Evolutionary conservation across 2,329 filamentous ascomycete genomes (phyloP).

Genomic region (Metarhizium album): DNA sequence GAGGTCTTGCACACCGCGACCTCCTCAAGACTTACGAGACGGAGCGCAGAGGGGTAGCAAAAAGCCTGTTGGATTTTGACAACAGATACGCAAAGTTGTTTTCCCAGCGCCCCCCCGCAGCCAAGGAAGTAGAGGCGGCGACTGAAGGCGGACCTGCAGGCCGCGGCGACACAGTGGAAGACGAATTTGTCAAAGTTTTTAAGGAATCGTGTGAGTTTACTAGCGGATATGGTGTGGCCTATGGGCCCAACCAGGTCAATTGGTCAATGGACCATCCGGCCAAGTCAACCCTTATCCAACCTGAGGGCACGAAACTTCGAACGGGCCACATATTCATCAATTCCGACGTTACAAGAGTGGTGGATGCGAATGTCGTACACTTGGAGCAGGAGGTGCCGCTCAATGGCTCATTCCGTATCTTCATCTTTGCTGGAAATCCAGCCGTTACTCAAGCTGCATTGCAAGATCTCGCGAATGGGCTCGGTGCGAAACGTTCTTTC

Average conservation of each 20-base stretch:
- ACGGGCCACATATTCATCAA: constrained; percentile 69
- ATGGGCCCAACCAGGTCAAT: constrained; percentile 73
- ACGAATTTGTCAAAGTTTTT: constrained; percentile 80
- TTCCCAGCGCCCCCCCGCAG: constrained; percentile 64
- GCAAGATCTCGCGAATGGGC: constrained; percentile 54
- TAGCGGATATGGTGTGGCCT: constrained; percentile 81
- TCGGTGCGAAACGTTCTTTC: constrained; percentile 61
- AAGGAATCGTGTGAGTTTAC: constrained; percentile 90
- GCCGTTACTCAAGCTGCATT: constrained; percentile 51
- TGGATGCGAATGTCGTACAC: constrained; percentile 82
- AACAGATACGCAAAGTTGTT: constrained; percentile 85
- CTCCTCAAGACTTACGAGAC: constrained; percentile 77
- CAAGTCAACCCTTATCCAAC: constrained; percentile 58
- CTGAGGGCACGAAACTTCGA: constrained; percentile 52
- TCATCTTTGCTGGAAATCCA: constrained; percentile 69
- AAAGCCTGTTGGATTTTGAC: constrained; percentile 77
- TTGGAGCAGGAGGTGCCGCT: constrained; percentile 82
- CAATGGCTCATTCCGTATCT: constrained; percentile 81
- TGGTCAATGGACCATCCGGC: constrained; percentile 67
- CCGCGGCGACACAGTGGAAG: constrained; percentile 31
- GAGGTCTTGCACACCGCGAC: constrained; percentile 64
- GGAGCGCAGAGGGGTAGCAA: constrained; percentile 75
- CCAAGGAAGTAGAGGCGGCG: constrained; percentile 61
- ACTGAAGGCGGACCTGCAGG: constrained; percentile 25
- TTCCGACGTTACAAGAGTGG: constrained; percentile 73